Conservation (phyloP, 1,139 yeast genomes). For the Geotrichum candidum region DNA sequence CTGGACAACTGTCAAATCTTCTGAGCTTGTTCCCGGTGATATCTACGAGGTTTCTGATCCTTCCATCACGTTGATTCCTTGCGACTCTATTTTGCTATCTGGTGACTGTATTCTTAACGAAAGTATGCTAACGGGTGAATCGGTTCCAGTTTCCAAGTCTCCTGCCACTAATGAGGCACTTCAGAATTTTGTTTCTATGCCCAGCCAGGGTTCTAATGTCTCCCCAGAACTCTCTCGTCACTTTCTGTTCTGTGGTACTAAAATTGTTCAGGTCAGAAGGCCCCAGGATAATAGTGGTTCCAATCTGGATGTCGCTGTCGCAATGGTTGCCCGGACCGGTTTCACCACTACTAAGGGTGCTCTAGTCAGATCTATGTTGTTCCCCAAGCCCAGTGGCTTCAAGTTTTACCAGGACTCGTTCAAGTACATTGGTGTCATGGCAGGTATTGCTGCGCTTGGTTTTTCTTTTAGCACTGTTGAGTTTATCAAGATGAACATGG, state of each 20-base stretch:
- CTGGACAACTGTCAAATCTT: constrained; percentile 78
- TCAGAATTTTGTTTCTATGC: constrained; percentile 38
- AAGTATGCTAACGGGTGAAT: constrained; percentile 95
- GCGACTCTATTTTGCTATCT: constrained; percentile 78
- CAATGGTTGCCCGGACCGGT: constrained; percentile 84
- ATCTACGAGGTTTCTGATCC: constrained; percentile 89
- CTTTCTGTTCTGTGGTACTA: constrained; percentile 81
- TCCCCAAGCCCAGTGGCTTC: constrained; percentile 91
- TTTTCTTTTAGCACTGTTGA: constrained; percentile 78
- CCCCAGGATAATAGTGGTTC: constrained; percentile 37
- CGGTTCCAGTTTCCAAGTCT: constrained; percentile 86
- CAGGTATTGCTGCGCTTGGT: constrained; percentile 75
- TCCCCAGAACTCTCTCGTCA: constrained; percentile 66
- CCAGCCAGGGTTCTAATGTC: constrained; percentile 43
- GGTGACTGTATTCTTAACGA: constrained; percentile 95
- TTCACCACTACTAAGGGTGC: constrained; percentile 97
- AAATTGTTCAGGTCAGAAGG: constrained; percentile 72
- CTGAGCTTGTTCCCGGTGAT: constrained; percentile 94
- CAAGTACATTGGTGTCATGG: constrained; percentile 92
- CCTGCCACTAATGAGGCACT: constrained; percentile 63
- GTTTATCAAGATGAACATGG: constrained; percentile 70
- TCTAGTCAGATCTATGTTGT: constrained; percentile 86
- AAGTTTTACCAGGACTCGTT: constrained; percentile 91
- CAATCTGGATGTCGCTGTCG: constrained; percentile 60
- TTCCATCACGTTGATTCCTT: constrained; percentile 63